These are phyloP conservation scores for Noccaea caerulescens DNA, from an alignment of 345 rosid species.

Conservation along the genomic window DNA sequence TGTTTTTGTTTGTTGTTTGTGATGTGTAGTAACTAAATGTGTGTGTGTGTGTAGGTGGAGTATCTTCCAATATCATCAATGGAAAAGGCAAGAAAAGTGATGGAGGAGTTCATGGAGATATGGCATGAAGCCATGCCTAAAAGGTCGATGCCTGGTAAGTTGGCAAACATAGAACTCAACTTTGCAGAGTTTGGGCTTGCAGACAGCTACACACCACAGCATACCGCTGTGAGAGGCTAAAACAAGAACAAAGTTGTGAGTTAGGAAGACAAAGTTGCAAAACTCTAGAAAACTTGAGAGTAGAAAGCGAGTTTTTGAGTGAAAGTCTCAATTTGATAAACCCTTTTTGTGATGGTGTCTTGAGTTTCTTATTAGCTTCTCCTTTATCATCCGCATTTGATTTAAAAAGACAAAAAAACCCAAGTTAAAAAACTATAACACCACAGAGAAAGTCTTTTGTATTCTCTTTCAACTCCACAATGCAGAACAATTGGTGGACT, in stretches of 20 bases:
- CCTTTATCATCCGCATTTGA: too few species aligned
- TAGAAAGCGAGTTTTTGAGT: too few species aligned
- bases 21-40: too few species aligned
- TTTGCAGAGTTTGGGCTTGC: conserved; percentile 73
- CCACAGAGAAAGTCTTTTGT: not conserved
- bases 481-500: conserved; percentile 7
- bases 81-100: conserved; percentile 66
- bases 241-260: too few species aligned
- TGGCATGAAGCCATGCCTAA: conserved; percentile 79
- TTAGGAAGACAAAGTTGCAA: too few species aligned
- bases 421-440: not conserved
- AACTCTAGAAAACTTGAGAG: too few species aligned
- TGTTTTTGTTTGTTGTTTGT: too few species aligned
- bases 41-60: conserved; percentile 66
- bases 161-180: conserved; percentile 66
- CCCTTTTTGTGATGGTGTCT: too few species aligned
- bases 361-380: too few species aligned
- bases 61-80: conserved; percentile 85
- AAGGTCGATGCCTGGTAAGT: conserved; percentile 77
- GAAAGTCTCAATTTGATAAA: too few species aligned
- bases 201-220: conserved; percentile 75
- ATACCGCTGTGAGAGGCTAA: conserved; percentile 66
- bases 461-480: conserved; percentile 13
- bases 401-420: too few species aligned
- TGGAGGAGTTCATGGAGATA: conserved; percentile 82